Evolutionary conservation across 352 stramenopile genomes (phyloP), one percentile per base, ranked within the genome.

Genomic region (Phytophthora sojae): DNA sequence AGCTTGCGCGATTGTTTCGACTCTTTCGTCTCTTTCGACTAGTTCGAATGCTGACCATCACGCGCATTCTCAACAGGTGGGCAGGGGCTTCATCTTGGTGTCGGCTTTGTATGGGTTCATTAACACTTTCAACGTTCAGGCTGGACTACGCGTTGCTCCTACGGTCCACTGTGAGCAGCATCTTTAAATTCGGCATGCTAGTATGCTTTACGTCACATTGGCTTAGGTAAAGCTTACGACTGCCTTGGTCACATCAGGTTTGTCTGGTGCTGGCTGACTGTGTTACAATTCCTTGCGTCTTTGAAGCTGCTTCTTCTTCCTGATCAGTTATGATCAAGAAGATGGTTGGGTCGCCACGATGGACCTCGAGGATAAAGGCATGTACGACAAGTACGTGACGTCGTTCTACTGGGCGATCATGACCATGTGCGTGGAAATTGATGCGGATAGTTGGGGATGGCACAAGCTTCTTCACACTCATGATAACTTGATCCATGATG

Each of bases 161-260:
- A 26, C 82, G 85, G 5, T 94, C 87, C 8, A 94, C 82, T 21
- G 82, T 92, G 29, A 93, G 87, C 71, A 91, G 85, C 37, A 69
- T 94, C 57, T 81, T 91, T 60, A 94, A 94, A 60, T 94, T 93
- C 67, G 91, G 74, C 49, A 78, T 94, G 57, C 75, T 94, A 25
- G 87, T 94, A n/a, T 86, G 70, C 29, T 90, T 93, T 37, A 91
- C 86, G 17, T 94, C 87, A 6, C 87, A 94, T 51, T 94, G 87
- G 87, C 85, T 92, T 71, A 91, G 86, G 81, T 78, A 71, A 56
- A 29, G 1, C 4, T 1, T 42, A 21, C 25, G 35, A 21, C 6
- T 6, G 17, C 23, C 21, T 21, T 21, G 21, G 21, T 49, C 58
- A 57, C 55, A 2, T 35, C 4, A 4, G 17, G 15, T 19, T 11